Conservation (phyloP, 1,139 yeast species). For the Yamadazyma blattariae region DNA sequence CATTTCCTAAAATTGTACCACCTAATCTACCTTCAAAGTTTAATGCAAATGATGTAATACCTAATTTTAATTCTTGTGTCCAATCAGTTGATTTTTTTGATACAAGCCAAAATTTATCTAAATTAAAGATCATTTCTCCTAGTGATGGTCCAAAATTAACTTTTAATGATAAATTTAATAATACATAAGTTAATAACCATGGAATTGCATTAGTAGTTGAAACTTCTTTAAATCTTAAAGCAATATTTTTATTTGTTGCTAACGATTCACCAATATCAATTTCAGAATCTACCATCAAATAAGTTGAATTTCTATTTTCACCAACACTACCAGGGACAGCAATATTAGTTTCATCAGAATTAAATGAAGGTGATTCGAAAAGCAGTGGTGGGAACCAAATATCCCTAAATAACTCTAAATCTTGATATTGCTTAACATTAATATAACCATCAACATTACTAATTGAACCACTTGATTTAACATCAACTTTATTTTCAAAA, state of each 20-base stretch:
- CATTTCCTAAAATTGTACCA: conserved; percentile 54
- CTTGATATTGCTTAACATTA: conserved; percentile 83
- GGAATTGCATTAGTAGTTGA: conserved; percentile 69
- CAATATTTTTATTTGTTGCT: conserved; percentile 39
- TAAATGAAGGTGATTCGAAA: background rate
- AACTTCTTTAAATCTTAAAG: conserved; percentile 56
- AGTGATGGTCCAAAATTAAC: conserved; percentile 84
- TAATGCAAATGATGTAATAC: conserved; percentile 53
- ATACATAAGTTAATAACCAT: conserved; percentile 63
- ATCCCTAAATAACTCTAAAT: conserved; percentile 76
- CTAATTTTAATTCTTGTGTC: conserved; percentile 69
- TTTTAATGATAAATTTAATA: conserved; percentile 51
- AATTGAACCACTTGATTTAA: conserved; percentile 54
- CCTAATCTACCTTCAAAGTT: conserved; percentile 76
- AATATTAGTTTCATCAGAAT: background rate
- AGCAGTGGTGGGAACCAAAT: conserved; percentile 63
- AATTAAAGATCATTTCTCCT: conserved; percentile 56
- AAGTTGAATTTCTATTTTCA: too few species aligned
- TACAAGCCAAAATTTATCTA: conserved; percentile 67
- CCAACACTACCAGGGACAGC: background rate
- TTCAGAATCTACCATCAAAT: too few species aligned
- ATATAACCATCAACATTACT: conserved; percentile 60
- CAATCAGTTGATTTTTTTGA: conserved; percentile 67
- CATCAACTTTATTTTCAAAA: conserved; percentile 27
- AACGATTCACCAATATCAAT: conserved; percentile 16